Base-by-base conservation (phyloP, 192 early-diverging fungal genomes). In the Backusella circina region DNA sequence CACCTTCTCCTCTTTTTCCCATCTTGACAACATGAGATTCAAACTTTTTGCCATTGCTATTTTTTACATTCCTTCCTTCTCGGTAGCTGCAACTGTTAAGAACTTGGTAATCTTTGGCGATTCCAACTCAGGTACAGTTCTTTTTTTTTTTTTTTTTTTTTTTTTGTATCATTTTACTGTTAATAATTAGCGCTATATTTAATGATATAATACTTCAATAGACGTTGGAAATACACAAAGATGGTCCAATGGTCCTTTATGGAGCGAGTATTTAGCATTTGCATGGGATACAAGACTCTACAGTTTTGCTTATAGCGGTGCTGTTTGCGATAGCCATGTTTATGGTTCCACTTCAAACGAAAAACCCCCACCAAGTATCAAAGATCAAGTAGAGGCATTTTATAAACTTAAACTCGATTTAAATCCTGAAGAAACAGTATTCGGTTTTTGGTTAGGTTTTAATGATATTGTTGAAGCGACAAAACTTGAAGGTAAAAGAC, bases 71-170 rank as follows among this genome's bases (percentile, higher is more conserved):
- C 33, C 36, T 10, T 32, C 36, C n/a, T 36, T n/a, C 18, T 66
- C 28, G 9, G 12, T 28, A 33, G 23, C 66, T 8, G 66, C 65
- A 28, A 51, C n/a, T 3, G 33, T 76, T 5, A 82, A 82, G 21
- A 75, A 78, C 74, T 28, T 82, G 26, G 80, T 82, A 12, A 71
- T 82, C 28, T 78, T 82, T 78, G 80, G 80, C 47, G 80, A 82
- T 73, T 77, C 76, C 23, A 75, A 82, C 50, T 77, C 80, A 36
- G 80, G 80, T 78, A 77, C 35, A 28, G 23, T 12, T 3, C 26
- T 57, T 54, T 0, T 26, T 54, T 10, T 54, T 23, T 16, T 21
- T 54, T 54, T 47, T 18, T 51, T 51, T 16, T 1, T 50, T 50
- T 57, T 21, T 21, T 12, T 57, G 2, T 57, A 23, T 57, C 23